Evolutionary conservation across 345 rosid species (phyloP), one percentile per base, ranked within the genome.

Genomic region (Eucalyptus pauciflora): DNA sequence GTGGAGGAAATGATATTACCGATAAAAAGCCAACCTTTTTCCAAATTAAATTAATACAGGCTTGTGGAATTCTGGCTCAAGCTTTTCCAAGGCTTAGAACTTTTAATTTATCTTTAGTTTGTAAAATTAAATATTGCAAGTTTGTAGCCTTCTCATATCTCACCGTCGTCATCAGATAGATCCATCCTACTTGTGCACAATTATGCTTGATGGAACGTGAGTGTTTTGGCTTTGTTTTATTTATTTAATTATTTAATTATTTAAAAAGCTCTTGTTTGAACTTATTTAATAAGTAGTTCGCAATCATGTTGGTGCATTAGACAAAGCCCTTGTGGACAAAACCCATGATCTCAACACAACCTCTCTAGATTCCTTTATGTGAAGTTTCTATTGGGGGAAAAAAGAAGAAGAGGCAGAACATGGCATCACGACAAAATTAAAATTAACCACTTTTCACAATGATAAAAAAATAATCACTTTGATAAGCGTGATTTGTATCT

Each of bases 211-310:
- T 90, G 92, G 92, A 90, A 89, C 87, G 87, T 87, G 88, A 91
- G 90, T 87, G 51, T 87, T 17, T 64, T 81, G 91, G 89, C 88
- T 87, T 92, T 81, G 67, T 22, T 41, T 76, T 41, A 20, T 20
- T 41, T 20, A 76, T 18, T 5, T 71, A 43, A 10, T 33, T 31
- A 16, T 69, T 31, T 10, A 33, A 20, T 76, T 20, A 76, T 43
- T 62, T 43, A 71, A 92, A 94, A 94, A 94, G 95, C 89, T 91
- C 90, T 90, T 51, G 31, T 92, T 94, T 92, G 93, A 94, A 91
- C 92, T 90, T 93, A 89, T 91, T 92, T 90, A 88, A 89, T 86
- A 58, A 62, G 50, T 69, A 20, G 80, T 90, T 87, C 49, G 88
- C 91, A 90, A 93, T 91, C 94, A 93, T 76, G 85, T 20, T 11